Evolutionary conservation across 2,329 filamentous ascomycete genomes (phyloP).

Genomic region (Aspergillus puulaauensis): DNA sequence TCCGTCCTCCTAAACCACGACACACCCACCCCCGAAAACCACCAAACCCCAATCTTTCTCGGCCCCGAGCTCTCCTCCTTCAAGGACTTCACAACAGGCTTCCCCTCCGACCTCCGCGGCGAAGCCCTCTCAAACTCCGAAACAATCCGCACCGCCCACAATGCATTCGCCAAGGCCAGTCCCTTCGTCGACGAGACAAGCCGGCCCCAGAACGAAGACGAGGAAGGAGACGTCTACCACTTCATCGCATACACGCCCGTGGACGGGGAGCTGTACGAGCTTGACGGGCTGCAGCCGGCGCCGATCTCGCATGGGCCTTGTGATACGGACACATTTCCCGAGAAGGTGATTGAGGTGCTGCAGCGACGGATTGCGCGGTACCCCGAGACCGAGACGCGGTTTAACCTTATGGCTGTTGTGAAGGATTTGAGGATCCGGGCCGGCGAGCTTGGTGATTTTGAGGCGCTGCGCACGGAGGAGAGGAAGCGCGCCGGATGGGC

Average conservation of each 20-base stretch:
- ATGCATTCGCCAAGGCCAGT: slow-evolving; percentile 82
- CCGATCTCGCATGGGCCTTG: slow-evolving; percentile 87
- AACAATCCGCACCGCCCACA: slow-evolving; percentile 76
- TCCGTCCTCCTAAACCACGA: slow-evolving; percentile 86
- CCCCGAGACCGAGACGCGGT: slow-evolving; percentile 82
- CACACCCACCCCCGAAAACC: slow-evolving; percentile 26
- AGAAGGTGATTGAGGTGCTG: slow-evolving; percentile 81
- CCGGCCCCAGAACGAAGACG: slow-evolving; percentile 67
- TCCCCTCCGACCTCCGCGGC: slow-evolving; percentile 73
- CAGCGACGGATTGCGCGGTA: slow-evolving; percentile 82
- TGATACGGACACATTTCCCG: slow-evolving; percentile 68
- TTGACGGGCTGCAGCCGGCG: slow-evolving; percentile 89
- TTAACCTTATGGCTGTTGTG: slow-evolving; percentile 93
- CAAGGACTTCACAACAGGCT: slow-evolving; percentile 81
- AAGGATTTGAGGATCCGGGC: slow-evolving; percentile 76
- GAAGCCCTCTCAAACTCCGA: slow-evolving; percentile 71
- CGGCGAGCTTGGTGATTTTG: slow-evolving; percentile 76
- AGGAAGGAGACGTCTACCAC: slow-evolving; percentile 87
- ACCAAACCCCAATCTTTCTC: slow-evolving; percentile 58
- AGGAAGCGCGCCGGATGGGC: slow-evolving; percentile 82
- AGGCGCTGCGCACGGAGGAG: slow-evolving; percentile 76
- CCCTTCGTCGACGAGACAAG: slow-evolving; percentile 93
- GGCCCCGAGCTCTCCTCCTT: slow-evolving; percentile 72
- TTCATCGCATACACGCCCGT: slow-evolving; percentile 93
- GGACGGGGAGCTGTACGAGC: slow-evolving; percentile 80